These are phyloP conservation scores for Hebeloma cylindrosporum DNA, from an alignment of 768 basidiomycete species.

Conservation along the genomic window DNA sequence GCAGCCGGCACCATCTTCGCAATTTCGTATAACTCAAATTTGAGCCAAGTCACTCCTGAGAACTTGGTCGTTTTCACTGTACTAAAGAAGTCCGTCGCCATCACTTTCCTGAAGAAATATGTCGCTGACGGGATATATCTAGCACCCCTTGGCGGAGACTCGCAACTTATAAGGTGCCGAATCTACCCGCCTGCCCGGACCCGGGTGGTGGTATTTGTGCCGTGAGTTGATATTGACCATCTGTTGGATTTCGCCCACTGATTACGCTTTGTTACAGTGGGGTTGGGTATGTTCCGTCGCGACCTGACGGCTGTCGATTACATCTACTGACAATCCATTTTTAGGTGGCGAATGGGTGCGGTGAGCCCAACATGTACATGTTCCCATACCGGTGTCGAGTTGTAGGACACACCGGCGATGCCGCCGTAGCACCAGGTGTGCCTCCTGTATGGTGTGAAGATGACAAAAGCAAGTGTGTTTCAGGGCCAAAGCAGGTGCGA, in stretches of 20 bases:
- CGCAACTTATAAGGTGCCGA: slow-evolving; percentile 41
- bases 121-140: neutral
- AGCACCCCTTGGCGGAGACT: slow-evolving; percentile 46
- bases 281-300: slow-evolving; percentile 37
- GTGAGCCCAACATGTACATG: slow-evolving; percentile 49
- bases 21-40: slow-evolving; percentile 43
- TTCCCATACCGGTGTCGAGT: slow-evolving; percentile 41
- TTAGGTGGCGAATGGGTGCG: slow-evolving; percentile 32
- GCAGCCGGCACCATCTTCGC: slow-evolving; percentile 48
- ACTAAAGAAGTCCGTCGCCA: slow-evolving; percentile 37
- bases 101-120: neutral
- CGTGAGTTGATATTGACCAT: slow-evolving; percentile 25
- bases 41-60: slow-evolving; percentile 39
- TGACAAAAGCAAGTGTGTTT: slow-evolving; percentile 31
- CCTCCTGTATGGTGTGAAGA: slow-evolving; percentile 46
- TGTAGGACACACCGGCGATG: slow-evolving; percentile 29
- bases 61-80: slow-evolving; percentile 47
- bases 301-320: neutral
- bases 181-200: slow-evolving; percentile 43
- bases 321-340: neutral
- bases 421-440: slow-evolving; percentile 29
- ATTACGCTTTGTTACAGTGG: slow-evolving; percentile 30
- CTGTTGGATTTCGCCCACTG: neutral
- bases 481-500: slow-evolving; percentile 40
- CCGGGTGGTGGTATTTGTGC: slow-evolving; percentile 43